These are phyloP conservation scores for Cladophialophora chaetospira DNA, from an alignment of 2,329 filamentous ascomycete genomes.

Conservation along the genomic window DNA sequence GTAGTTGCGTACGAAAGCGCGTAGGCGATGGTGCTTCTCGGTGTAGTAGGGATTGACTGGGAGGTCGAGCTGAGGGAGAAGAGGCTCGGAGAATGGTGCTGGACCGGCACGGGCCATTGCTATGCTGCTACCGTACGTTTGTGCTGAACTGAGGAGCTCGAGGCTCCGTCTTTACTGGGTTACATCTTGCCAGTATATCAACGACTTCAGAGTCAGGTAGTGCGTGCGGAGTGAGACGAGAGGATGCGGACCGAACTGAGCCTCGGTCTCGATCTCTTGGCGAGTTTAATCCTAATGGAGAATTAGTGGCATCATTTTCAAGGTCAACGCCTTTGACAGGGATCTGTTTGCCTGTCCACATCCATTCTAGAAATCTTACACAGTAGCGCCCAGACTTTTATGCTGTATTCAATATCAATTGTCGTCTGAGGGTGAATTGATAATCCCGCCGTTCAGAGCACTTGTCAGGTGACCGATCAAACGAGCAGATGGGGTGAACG, in stretches of 20 bases:
- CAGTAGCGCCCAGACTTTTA: background rate
- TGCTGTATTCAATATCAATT: background rate
- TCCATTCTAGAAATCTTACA: too few species aligned
- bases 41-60: constrained; percentile 70
- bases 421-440: background rate
- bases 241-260: constrained; percentile 1
- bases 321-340: too few species aligned
- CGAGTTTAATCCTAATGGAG: background rate
- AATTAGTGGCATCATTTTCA: background rate
- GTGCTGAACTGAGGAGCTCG: background rate
- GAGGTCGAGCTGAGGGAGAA: constrained; percentile 69
- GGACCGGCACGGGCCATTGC: constrained; percentile 27
- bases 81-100: constrained; percentile 72
- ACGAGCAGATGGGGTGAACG: background rate
- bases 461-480: background rate
- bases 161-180: background rate
- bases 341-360: too few species aligned
- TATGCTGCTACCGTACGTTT: background rate
- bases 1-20: constrained; percentile 68
- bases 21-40: constrained; percentile 65
- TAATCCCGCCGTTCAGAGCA: background rate
- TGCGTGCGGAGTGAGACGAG: too few species aligned
- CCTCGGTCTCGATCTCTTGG: constrained; percentile 1
- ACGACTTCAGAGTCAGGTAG: too few species aligned
- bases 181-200: too few species aligned